Percentiles rank a stretch among this genome's conserved stretches.
Evolutionary conservation across 331 rosid genomes (phyloP).

Genomic region (Malus hybrid): DNA sequence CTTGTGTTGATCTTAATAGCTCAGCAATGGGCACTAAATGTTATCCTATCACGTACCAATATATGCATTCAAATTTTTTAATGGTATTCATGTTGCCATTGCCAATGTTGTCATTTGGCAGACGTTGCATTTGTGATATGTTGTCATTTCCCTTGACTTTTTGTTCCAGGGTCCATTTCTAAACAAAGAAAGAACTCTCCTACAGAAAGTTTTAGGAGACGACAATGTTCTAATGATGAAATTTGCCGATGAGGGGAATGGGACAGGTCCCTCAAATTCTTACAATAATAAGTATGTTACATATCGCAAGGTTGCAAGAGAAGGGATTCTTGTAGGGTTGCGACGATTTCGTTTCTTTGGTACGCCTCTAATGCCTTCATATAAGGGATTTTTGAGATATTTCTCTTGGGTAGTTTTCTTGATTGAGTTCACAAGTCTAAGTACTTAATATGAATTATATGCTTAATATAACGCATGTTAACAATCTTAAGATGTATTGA

Average conservation of each 20-base stretch:
- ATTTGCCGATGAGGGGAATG: conserved; percentile 28
- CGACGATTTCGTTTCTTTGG: conserved; percentile 57
- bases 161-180: conserved; percentile 55
- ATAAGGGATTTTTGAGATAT: not conserved
- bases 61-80: not conserved
- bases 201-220: conserved; percentile 59
- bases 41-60: not conserved
- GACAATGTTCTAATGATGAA: conserved; percentile 58
- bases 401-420: not conserved
- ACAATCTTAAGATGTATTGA: not conserved
- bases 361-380: conserved; percentile 15
- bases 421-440: not conserved
- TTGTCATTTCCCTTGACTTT: not conserved
- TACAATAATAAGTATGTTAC: conserved; percentile 3
- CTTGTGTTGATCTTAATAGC: not conserved
- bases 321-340: conserved; percentile 61
- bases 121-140: not conserved
- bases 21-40: not conserved
- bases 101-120: not conserved
- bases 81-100: not conserved
- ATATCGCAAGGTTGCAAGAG: conserved; percentile 42
- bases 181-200: conserved; percentile 34
- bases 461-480: not conserved
- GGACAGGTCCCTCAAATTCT: not conserved
- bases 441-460: not conserved